Base-by-base conservation (phyloP, 2,329 filamentous ascomycete genomes). In the Trichoderma koningii region DNA sequence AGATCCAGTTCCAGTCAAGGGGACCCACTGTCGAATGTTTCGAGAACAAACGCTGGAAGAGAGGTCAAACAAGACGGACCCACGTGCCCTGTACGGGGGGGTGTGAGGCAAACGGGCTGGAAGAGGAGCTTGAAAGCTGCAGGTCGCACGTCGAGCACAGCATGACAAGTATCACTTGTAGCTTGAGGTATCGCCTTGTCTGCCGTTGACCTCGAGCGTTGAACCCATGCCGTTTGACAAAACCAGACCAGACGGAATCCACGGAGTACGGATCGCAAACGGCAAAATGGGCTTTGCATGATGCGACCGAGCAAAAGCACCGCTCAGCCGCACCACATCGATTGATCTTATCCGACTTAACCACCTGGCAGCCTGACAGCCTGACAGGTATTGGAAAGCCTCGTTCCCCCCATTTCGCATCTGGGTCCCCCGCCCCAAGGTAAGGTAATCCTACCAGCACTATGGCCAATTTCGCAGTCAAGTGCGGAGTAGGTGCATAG, bases 1-100 rank as follows among this genome's bases (percentile, higher is more conserved):
- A 62, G n/a, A 53, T 45, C 59, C 59, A 53, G 56, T 53, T 62
- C 48, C 17, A 62, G 59, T 12, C 48, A 52, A 53, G 38, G 30
- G 59, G 30, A 38, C 26, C 59, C 59, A 52, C 47, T 56, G 23
- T 53, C 38, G 59, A 62, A 62, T 28, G 34, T 62, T 62, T 62
- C 59, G 47, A 62, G 59, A 62, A 62, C 17, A 62, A 62, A 62
- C 44, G 26, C n/a, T 34, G 30, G 41, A 44, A 45, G 21, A n/a
- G 26, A 14, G 44, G 21, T 21, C 19, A 19, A 44, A 30, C 7
- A 26, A 28, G n/a, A 12, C 26, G 23, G 51, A 34, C 57, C 45
- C 57, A 61, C 57, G 57, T 42, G 57, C 57, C 57, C 28, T 51
- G 21, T 12, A 10, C 28, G n/a, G n/a, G 19, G 9, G 26, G 41